Conservation (phyloP, 2,329 filamentous ascomycete species). For the Acrocalymma vagum region DNA sequence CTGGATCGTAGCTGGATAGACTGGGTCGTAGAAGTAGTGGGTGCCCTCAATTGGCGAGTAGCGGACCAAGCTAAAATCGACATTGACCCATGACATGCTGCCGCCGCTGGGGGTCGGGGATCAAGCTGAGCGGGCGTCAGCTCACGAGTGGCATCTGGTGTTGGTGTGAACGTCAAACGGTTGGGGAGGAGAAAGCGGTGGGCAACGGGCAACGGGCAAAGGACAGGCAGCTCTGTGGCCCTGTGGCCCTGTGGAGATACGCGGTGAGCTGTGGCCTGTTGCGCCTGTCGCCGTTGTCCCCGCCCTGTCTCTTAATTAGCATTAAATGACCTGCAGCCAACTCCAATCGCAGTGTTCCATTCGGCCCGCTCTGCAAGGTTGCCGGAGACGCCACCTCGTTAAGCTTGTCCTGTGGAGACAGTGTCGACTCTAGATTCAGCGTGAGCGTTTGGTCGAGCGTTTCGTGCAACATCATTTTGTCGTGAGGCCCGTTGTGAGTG, state of each 20-base stretch:
- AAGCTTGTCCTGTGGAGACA: too few species aligned
- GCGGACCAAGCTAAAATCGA: conserved; percentile 37
- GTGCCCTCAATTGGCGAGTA: conserved; percentile 39
- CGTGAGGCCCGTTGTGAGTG: too few species aligned
- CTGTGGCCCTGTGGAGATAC: background rate
- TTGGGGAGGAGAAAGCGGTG: conserved; percentile 1
- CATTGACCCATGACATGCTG: conserved; percentile 37
- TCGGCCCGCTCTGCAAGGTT: conserved; percentile 15
- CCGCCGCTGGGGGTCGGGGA: conserved; percentile 7
- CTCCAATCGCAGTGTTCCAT: conserved; percentile 15
- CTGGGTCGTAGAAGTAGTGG: conserved; percentile 41
- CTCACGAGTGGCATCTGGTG: background rate
- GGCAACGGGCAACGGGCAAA: background rate
- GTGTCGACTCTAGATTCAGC: too few species aligned
- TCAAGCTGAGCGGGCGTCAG: conserved; percentile 3
- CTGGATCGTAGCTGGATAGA: conserved; percentile 35
- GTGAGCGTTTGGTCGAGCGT: too few species aligned
- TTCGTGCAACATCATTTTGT: too few species aligned
- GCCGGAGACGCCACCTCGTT: conserved; percentile 8
- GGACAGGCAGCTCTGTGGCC: background rate
- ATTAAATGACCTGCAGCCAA: conserved; percentile 18
- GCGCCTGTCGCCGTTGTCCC: background rate
- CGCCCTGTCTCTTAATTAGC: conserved; percentile 16
- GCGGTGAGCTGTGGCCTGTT: conserved; percentile 2
- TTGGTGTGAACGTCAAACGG: background rate